A percentile compares a stretch with the other conserved stretches of the same genome.
Evolutionary conservation across 257 asterid species (phyloP).

Genomic region (Solanum pennellii): DNA sequence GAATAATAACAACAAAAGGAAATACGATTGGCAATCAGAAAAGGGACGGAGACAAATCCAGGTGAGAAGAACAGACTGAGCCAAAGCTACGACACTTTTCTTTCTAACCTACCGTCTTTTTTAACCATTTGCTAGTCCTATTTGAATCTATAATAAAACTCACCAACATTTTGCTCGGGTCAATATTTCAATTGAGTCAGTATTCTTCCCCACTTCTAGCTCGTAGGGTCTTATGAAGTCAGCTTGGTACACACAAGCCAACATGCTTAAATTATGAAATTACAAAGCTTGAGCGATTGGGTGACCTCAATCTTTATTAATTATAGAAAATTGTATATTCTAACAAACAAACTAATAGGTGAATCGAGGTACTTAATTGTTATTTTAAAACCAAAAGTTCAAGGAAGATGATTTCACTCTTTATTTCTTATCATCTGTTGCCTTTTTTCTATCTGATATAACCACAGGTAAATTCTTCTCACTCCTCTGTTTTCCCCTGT

Average conservation of each 20-base stretch:
- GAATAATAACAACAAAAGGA: background rate
- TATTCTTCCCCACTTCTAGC: background rate
- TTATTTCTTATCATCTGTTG: background rate
- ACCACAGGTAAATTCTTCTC: background rate
- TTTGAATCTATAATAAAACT: background rate
- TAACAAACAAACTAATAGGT: no score
- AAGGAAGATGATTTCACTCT: background rate
- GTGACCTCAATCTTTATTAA: background rate
- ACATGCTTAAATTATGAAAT: background rate
- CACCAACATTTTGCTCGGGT: background rate
- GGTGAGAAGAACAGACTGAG: background rate
- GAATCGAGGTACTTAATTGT: background rate
- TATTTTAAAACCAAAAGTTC: background rate
- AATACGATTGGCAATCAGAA: background rate
- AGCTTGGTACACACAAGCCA: background rate
- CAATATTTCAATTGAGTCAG: background rate
- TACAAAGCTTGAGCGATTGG: no score
- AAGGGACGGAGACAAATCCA: background rate
- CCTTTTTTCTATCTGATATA: background rate
- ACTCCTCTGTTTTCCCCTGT: background rate
- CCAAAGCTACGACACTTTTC: background rate
- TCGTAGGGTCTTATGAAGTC: background rate
- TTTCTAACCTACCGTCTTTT: background rate
- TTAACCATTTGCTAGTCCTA: background rate
- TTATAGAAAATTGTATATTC: background rate